Conservation (phyloP, 139 green algal species). For the Chlamydomonas applanata region DNA sequence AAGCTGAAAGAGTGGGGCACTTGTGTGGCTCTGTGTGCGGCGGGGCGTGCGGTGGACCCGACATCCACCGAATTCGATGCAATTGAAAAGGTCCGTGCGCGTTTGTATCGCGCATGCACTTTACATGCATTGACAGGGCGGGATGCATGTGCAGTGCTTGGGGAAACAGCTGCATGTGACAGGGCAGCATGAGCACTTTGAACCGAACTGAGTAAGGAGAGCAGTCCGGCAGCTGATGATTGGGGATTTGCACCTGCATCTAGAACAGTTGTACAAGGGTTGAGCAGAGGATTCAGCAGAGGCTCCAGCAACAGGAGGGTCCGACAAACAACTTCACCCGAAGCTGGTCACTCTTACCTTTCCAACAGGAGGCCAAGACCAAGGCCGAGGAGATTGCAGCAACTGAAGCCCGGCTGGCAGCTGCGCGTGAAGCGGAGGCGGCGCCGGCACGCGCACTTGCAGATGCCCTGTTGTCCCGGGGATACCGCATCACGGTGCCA, state of each 20-base stretch:
- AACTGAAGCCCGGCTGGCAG: constrained; percentile 23
- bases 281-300: too few species aligned
- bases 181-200: too few species aligned
- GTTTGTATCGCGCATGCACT: background rate
- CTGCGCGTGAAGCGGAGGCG: background rate
- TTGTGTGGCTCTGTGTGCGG: constrained; percentile 41
- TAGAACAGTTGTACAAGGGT: too few species aligned
- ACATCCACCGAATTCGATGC: background rate
- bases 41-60: constrained; percentile 20
- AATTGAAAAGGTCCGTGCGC: background rate
- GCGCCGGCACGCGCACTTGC: constrained; percentile 15
- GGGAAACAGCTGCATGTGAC: too few species aligned
- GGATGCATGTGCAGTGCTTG: too few species aligned
- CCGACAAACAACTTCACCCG: too few species aligned
- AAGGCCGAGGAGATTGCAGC: constrained; percentile 45
- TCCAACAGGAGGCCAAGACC: constrained; percentile 25
- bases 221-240: too few species aligned
- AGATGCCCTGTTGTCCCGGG: constrained; percentile 11
- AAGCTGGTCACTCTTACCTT: too few species aligned
- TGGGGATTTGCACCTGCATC: too few species aligned
- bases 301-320: too few species aligned
- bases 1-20: constrained; percentile 50
- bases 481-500: constrained; percentile 21
- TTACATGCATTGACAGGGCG: too few species aligned
- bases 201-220: too few species aligned